These are phyloP conservation scores for Sclerotinia sclerotiorum DNA, from an alignment of 2,329 filamentous ascomycete species.

Conservation along the genomic window DNA sequence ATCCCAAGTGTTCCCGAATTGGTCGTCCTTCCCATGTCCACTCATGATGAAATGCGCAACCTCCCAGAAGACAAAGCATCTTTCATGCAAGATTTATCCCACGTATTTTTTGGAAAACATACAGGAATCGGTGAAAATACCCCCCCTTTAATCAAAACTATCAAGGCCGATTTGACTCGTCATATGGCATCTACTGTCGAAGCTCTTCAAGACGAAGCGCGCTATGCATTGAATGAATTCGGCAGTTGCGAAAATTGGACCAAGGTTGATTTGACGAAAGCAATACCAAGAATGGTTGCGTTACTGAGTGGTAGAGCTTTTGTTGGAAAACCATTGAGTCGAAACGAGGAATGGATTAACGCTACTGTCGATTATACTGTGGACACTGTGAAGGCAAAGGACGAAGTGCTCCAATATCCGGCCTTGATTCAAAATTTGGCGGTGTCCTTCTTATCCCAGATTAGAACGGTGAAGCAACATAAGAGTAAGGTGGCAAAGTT, in stretches of 20 bases:
- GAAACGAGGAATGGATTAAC: conserved; percentile 14
- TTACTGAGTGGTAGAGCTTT: conserved; percentile 19
- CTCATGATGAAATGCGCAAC: not conserved
- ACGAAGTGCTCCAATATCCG: not conserved
- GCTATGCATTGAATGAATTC: conserved; percentile 31
- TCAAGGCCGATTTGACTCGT: conserved; percentile 35
- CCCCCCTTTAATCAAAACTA: conserved; percentile 24
- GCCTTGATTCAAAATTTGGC: not conserved
- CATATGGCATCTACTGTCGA: conserved; percentile 29
- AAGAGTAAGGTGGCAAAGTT: not conserved
- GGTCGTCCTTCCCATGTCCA: not conserved
- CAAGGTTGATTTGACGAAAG: not conserved
- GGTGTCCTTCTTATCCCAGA: conserved; percentile 7
- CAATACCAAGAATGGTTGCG: not conserved
- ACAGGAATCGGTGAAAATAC: not conserved
- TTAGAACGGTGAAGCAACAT: conserved; percentile 1
- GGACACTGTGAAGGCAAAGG: not conserved
- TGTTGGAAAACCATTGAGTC: conserved; percentile 7
- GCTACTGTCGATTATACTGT: conserved; percentile 1
- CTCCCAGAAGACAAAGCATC: conserved; percentile 2
- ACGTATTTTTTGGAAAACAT: not conserved
- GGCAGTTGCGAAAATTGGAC: conserved; percentile 34
- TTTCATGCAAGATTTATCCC: not conserved
- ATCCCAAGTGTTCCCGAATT: not conserved
- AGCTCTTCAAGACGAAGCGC: conserved; percentile 35